Conservation (phyloP, 305 asterid genomes). For the Fraxinus platypoda region DNA sequence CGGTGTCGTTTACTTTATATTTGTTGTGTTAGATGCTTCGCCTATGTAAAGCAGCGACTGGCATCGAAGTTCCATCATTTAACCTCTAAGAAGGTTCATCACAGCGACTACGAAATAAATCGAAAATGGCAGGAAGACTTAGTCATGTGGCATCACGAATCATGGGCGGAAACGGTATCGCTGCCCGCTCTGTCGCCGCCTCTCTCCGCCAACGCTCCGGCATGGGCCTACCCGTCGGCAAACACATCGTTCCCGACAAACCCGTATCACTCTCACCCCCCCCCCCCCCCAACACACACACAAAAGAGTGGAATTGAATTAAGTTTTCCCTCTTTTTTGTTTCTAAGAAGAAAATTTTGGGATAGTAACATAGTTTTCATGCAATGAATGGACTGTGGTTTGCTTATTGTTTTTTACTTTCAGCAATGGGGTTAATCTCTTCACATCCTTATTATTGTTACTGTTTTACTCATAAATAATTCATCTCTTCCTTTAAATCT, state of each 20-base stretch:
- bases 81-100: neutral
- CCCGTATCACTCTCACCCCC: slow-evolving; percentile 40
- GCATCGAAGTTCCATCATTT: neutral
- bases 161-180: slow-evolving; percentile 84
- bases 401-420: neutral
- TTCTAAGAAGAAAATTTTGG: neutral
- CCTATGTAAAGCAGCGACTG: neutral
- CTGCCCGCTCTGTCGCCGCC: slow-evolving; percentile 63
- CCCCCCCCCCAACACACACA: neutral
- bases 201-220: slow-evolving; percentile 92
- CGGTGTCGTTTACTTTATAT: neutral
- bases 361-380: neutral
- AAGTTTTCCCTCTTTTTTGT: neutral
- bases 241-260: slow-evolving; percentile 85
- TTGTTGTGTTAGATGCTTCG: neutral
- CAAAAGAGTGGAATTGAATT: neutral
- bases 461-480: too few species aligned
- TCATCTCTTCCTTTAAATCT: neutral
- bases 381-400: neutral
- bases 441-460: too few species aligned
- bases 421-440: too few species aligned
- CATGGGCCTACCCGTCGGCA: slow-evolving; percentile 95
- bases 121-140: slow-evolving; percentile 73
- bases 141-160: slow-evolving; percentile 72
- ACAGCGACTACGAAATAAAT: neutral